These are phyloP conservation scores for Hortaea sp. DNA, from an alignment of 2,329 filamentous ascomycete species.

Conservation along the genomic window DNA sequence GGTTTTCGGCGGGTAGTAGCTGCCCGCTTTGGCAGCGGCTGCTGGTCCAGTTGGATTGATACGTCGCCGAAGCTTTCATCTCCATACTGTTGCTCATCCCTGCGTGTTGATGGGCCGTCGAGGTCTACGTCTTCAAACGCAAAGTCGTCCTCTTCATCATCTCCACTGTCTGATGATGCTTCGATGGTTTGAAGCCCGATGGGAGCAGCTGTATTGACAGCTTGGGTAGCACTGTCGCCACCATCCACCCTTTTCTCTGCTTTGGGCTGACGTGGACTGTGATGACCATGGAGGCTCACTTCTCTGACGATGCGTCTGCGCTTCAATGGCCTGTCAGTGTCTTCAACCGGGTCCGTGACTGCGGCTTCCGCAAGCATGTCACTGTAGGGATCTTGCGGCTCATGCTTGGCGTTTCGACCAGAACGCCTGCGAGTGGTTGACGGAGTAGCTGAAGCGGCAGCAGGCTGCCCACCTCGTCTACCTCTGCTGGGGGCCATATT, in stretches of 20 bases:
- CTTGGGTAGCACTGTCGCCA: background rate
- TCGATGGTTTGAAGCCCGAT: conserved; percentile 18
- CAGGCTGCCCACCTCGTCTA: conserved; percentile 11
- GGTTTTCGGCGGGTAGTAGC: conserved; percentile 38
- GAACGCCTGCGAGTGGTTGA: conserved; percentile 1
- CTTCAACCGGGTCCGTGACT: conserved; percentile 2
- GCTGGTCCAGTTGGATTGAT: conserved; percentile 30
- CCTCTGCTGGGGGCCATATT: conserved; percentile 23
- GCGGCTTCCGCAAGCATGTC: conserved; percentile 22
- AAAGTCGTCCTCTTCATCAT: conserved; percentile 46
- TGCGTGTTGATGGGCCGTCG: conserved; percentile 11
- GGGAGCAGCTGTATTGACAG: background rate
- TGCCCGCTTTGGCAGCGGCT: conserved; percentile 23
- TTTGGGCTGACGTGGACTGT: background rate
- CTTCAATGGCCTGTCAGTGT: conserved; percentile 18
- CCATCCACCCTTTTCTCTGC: background rate
- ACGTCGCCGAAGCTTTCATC: conserved; percentile 29
- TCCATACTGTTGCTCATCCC: background rate
- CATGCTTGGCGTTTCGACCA: conserved; percentile 2
- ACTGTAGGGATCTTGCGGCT: conserved; percentile 16
- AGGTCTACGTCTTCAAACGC: conserved; percentile 55
- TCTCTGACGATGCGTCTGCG: conserved; percentile 11
- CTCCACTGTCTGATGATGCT: conserved; percentile 24
- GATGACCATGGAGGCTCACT: background rate
- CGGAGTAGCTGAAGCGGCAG: background rate